phyloP scores from a whole-genome alignment of 768 basidiomycete species.

The Lactarius psammicola region DNA sequence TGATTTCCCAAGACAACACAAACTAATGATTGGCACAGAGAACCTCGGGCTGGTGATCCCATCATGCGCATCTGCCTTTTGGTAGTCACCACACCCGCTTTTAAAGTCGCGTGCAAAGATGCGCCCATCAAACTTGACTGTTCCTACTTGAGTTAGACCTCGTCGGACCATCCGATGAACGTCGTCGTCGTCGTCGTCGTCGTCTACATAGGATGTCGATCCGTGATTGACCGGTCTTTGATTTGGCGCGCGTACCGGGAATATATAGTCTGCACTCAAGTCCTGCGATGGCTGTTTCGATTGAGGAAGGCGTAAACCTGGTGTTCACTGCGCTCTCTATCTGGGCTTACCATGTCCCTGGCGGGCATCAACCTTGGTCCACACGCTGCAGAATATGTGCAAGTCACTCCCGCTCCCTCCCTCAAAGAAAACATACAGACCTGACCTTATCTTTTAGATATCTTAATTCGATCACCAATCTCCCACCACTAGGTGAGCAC shows the following conservation, averaged over 20 bases:
- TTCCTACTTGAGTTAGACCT: background rate
- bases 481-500: slow-evolving; percentile 15
- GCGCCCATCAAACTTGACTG: background rate
- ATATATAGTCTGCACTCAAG: slow-evolving; percentile 1
- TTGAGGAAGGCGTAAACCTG: background rate
- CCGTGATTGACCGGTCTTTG: background rate
- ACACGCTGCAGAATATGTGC: slow-evolving; percentile 7
- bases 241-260: background rate
- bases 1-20: background rate
- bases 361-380: background rate
- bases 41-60: background rate
- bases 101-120: background rate
- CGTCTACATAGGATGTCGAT: background rate
- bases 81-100: background rate
- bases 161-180: background rate
- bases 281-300: background rate
- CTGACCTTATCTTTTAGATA: slow-evolving; percentile 1
- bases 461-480: slow-evolving; percentile 2
- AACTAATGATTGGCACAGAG: background rate
- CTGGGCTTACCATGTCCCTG: slow-evolving; percentile 14
- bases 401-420: background rate
- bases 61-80: background rate
- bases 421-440: too few species aligned
- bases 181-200: background rate
- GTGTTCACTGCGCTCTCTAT: background rate